Base-by-base conservation (phyloP, 1,284 basidiomycete genomes). In the Fomitopsis palustris region DNA sequence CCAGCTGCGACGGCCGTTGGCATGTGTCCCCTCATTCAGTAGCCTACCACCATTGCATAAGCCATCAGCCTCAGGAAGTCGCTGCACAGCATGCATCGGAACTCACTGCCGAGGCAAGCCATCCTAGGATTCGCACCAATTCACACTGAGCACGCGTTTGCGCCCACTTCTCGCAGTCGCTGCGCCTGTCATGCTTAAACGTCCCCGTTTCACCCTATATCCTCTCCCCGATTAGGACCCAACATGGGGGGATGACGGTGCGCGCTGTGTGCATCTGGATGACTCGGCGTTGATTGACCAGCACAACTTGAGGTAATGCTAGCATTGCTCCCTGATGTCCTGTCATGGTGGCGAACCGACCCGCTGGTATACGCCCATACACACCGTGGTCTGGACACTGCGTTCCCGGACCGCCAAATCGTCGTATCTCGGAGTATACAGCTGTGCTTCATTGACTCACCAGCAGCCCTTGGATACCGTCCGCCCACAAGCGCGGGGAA, bases 371-470 rank as follows among this genome's bases (percentile, higher is more conserved):
- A 23, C 23, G 54, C 45, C 14, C 25, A 9, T 29, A 21, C n/a
- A 31, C 27, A n/a, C 27, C 14, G 27, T 33, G 27, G 54, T 33
- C 54, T 31, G 27, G 41, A 38, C 23, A 38, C 57, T 17, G 37
- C 0, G 61, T 54, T 57, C 61, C 65, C 65, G 67, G 60, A 61
- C 65, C 65, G 67, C 62, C 51, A 63, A 61, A 57, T 65, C 51
- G 56, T 55, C 56, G 64, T 62, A 63, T 60, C 59, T 38, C 58
- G 41, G 53, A 42, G 31, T 60, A 43, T n/a, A 55, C 52, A 61
- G 67, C 67, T 66, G 64, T 66, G 67, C 65, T 42, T 60, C 61
- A 55, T 55, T 68, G 67, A 68, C 62, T 68, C 67, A 66, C 58
- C 55, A 55, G 53, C 61, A 59, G 59, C 54, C 42, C 27, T 52